A percentile compares a stretch with the other conserved stretches of the same genome.
Evolutionary conservation across 495 filamentous ascomycete species (phyloP).

Genomic region (Penicillium maclennaniae): DNA sequence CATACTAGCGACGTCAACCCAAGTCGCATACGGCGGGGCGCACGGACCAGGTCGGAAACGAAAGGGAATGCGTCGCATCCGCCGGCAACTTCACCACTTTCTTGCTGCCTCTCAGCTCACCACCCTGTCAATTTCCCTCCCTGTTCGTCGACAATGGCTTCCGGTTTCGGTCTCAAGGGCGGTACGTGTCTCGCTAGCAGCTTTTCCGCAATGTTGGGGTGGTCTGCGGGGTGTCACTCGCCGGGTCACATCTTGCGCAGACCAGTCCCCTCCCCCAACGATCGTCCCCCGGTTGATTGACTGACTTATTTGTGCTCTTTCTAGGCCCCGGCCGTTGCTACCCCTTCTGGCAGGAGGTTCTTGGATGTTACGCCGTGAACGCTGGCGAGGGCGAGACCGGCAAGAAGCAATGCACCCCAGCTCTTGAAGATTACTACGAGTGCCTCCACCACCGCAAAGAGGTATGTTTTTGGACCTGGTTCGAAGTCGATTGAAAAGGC

Average conservation of each 20-base stretch:
- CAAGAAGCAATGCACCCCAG: slow-evolving; percentile 85
- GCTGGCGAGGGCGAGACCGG: slow-evolving; percentile 69
- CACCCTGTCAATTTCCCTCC: slow-evolving; percentile 23
- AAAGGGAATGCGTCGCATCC: slow-evolving; percentile 37
- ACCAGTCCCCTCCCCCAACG: slow-evolving; percentile 15
- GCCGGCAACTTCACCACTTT: slow-evolving; percentile 26
- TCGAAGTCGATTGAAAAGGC: neutral
- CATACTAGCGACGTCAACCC: slow-evolving; percentile 23
- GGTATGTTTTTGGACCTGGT: slow-evolving; percentile 50
- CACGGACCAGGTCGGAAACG: slow-evolving; percentile 42
- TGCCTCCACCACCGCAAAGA: slow-evolving; percentile 98
- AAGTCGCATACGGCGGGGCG: slow-evolving; percentile 29
- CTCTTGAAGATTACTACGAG: slow-evolving; percentile 95
- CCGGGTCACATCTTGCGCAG: slow-evolving; percentile 19
- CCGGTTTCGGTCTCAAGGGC: slow-evolving; percentile 75
- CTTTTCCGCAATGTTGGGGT: slow-evolving; percentile 1
- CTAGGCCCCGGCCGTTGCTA: slow-evolving; percentile 89
- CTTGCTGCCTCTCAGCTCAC: slow-evolving; percentile 23
- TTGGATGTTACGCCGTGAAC: slow-evolving; percentile 87
- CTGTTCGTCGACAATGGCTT: slow-evolving; percentile 59
- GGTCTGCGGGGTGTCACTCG: slow-evolving; percentile 10
- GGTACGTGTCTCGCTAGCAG: slow-evolving; percentile 50
- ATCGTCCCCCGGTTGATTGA: slow-evolving; percentile 6
- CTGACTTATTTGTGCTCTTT: slow-evolving; percentile 26
- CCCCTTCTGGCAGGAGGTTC: slow-evolving; percentile 95